Evolutionary conservation across 495 filamentous ascomycete genomes (phyloP), one percentile per base, ranked within the genome.

Genomic region (Ascodesmis nigricans): DNA sequence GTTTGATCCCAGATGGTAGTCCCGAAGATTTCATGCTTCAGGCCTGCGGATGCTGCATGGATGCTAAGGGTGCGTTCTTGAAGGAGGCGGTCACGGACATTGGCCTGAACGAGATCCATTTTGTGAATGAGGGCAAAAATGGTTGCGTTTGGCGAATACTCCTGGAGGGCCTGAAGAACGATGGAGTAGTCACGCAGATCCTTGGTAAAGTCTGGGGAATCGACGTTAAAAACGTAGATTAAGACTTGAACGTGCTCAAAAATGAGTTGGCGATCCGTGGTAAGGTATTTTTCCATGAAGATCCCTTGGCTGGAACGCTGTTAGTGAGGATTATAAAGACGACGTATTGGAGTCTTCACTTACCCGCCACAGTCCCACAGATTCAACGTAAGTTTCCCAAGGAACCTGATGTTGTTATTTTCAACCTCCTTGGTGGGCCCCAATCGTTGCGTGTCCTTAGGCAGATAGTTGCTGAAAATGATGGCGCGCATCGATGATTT

Each of bases 361-460:
- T 36, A 78, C 74, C 77, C 77, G 57, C 87, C 87, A 53, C 87
- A 97, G 56, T 97, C 87, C 87, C 87, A 97, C 9, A 97, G 68
- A 57, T 97, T 95, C 38, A 97, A 64, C 21, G 83, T 91, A 28
- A 97, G 63, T 50, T 93, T 95, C 18, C 87, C 87, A 53, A 97
- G 73, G 58, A 97, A 97, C 55, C 90, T 84, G 58, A 95, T 81
- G 57, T 91, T 81, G 29, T 80, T 91, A 43, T 93, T 75, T 60
- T 97, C 87, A 31, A 97, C 83, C 55, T 95, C 87, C 51, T 95
- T 93, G 3, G 87, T 97, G n/a, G 87, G 84, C 30, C 84, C 87
- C 41, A 97, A 58, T 20, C 87, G 64, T 17, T 90, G 73, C 3
- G 91, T 91, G 61, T 97, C 90, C 49, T 84, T 84, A 23, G 90